A percentile compares a stretch with the other conserved stretches of the same genome.
Evolutionary conservation across 2,329 filamentous ascomycete genomes (phyloP).

Genomic region (Aspergillus novofumigatus): DNA sequence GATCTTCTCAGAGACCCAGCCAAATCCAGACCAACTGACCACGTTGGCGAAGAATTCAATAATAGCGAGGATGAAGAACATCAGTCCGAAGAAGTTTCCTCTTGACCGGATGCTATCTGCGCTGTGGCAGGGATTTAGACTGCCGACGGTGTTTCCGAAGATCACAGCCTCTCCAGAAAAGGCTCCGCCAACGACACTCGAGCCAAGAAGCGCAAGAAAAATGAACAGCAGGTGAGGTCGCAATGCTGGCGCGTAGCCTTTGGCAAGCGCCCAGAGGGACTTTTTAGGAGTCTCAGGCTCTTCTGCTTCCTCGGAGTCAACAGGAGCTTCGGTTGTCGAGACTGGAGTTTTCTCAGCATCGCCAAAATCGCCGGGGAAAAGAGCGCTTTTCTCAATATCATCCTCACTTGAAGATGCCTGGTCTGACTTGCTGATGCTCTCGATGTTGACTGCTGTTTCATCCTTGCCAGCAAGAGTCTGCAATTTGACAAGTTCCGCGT

Average conservation of each 20-base stretch:
- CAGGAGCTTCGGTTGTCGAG: constrained; percentile 14
- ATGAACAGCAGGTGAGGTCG: constrained; percentile 44
- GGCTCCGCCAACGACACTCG: constrained; percentile 53
- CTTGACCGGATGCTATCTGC: constrained; percentile 45
- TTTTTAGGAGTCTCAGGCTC: constrained; percentile 24
- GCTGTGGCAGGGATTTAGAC: constrained; percentile 51
- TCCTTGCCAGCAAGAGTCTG: constrained; percentile 51
- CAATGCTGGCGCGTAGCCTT: constrained; percentile 24
- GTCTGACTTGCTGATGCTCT: constrained; percentile 25
- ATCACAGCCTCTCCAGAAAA: constrained; percentile 57
- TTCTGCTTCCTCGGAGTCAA: constrained; percentile 21
- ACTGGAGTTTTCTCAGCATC: constrained; percentile 11
- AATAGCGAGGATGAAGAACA: constrained; percentile 59
- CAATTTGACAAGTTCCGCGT: constrained; percentile 42
- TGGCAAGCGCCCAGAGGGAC: constrained; percentile 24
- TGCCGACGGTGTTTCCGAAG: constrained; percentile 59
- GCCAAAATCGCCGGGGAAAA: constrained; percentile 5
- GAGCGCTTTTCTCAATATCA: constrained; percentile 17
- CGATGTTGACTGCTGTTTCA: constrained; percentile 47
- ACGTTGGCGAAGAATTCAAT: constrained; percentile 60
- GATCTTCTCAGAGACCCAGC: constrained; percentile 59
- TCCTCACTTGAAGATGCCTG: constrained; percentile 22
- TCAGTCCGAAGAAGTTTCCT: constrained; percentile 53
- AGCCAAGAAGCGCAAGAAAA: constrained; percentile 47
- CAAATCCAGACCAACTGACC: constrained; percentile 56